Base-by-base conservation (phyloP, 768 basidiomycete species). In the Hericium alpestre region DNA sequence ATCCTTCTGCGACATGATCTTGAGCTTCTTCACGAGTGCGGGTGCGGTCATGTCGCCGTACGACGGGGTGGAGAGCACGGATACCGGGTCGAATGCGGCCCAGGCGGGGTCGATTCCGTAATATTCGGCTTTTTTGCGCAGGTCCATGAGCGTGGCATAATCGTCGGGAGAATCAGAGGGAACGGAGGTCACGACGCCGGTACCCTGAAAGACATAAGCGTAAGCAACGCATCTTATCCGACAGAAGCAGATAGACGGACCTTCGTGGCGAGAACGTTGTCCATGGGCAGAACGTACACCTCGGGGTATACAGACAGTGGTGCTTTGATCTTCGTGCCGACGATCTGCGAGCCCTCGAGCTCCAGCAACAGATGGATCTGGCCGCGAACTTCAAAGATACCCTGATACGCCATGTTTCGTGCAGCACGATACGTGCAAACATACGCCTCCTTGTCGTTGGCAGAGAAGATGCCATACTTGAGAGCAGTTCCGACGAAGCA, bases 111-210 rank as follows among this genome's bases (percentile, higher is more conserved):
- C 82, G 64, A 99, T 92, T 67, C 91, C 90, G 79, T 97, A 99
- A 73, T 86, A 94, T 54, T 93, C 93, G 50, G 94, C 81, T 72
- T 99, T 99, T 73, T 97, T 98, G 65, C 88, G 87, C 32, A 99
- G 78, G 66, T 98, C 95, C 64, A 82, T 82, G 53, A 93, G 76
- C 4, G 92, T 95, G 62, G 83, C 82, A 71, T 83, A 98, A 68
- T 99, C 96, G 68, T 98, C 96, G 3, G 96, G 96, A 4, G 96
- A 98, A 69, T 99, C 96, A 8, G 96, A 96, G 0, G 96, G 94
- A 6, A 96, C 94, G 41, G 92, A 98, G 4, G 94, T 96, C 65
- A 99, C 96, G 32, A 99, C 93, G 60, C 95, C 96, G 12, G 95
- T 98, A 65, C 96, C 96, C 86, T 87, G 60, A 3, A 49, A 56